A percentile compares a stretch with the other conserved stretches of the same genome.
Evolutionary conservation across 768 basidiomycete species (phyloP).

Genomic region (Russula vinacea): DNA sequence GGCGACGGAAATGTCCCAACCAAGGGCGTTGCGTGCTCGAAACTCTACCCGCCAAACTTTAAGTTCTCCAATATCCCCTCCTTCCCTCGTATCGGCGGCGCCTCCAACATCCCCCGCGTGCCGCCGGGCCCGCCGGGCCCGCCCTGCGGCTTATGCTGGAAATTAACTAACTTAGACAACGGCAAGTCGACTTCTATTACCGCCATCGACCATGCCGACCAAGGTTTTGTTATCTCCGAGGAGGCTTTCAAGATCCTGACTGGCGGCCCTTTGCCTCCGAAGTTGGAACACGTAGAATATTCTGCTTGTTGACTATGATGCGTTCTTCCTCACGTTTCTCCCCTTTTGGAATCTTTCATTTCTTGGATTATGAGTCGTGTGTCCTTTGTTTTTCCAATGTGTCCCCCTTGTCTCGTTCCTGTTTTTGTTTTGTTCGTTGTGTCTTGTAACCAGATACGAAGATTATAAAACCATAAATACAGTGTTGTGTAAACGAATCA

Average conservation of each 20-base stretch:
- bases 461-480: too few relatives aligned
- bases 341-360: too few relatives aligned
- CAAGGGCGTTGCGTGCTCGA: constrained; percentile 46
- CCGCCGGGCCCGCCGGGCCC: too few relatives aligned
- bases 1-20: constrained; percentile 45
- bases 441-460: too few relatives aligned
- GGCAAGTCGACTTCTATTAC: constrained; percentile 45
- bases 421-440: too few relatives aligned
- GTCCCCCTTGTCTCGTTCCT: too few relatives aligned
- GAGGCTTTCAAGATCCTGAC: constrained; percentile 36
- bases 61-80: constrained; percentile 51
- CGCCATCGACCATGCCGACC: constrained; percentile 50
- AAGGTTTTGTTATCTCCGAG: constrained; percentile 41
- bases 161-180: constrained; percentile 46
- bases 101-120: constrained; percentile 48
- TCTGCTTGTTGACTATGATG: constrained; percentile 31
- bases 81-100: constrained; percentile 61
- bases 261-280: constrained; percentile 4
- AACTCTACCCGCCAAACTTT: constrained; percentile 45
- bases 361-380: too few relatives aligned
- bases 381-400: too few relatives aligned
- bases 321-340: too few relatives aligned
- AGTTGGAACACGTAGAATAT: too few relatives aligned
- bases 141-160: constrained; percentile 67
- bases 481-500: too few relatives aligned